Evolutionary conservation across 306 rosid species (phyloP).

Genomic region (Medicago ruthenica): DNA sequence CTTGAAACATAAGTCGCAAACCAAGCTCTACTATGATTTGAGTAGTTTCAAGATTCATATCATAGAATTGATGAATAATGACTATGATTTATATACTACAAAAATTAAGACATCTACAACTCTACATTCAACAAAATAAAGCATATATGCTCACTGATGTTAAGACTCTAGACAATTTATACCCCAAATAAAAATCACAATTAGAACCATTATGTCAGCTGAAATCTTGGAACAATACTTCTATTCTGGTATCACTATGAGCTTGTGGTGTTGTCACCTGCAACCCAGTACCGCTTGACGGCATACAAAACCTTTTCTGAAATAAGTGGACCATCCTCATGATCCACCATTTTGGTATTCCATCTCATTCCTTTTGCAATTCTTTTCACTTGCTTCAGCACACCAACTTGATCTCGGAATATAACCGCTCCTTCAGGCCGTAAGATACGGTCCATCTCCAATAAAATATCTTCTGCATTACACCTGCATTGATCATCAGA

Average conservation of each 20-base stretch:
- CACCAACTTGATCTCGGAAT: constrained; percentile 67
- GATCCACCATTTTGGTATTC: constrained; percentile 75
- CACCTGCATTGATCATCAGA: constrained; percentile 60
- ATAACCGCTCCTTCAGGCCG: constrained; percentile 87
- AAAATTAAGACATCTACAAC: constrained; percentile 41
- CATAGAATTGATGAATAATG: not conserved
- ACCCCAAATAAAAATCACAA: constrained; percentile 22
- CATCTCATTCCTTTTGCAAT: constrained; percentile 79
- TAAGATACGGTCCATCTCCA: constrained; percentile 86
- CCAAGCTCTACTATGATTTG: not conserved
- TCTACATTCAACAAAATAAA: constrained; percentile 39
- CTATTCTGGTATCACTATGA: constrained; percentile 42
- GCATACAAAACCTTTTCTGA: constrained; percentile 74
- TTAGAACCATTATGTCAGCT: constrained; percentile 15
- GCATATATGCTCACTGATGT: constrained; percentile 12
- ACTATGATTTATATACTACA: constrained; percentile 28
- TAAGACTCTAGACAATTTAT: constrained; percentile 27
- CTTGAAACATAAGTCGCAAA: not conserved
- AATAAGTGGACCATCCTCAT: constrained; percentile 80
- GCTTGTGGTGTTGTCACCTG: constrained; percentile 57
- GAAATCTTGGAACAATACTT: constrained; percentile 21
- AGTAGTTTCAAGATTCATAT: constrained; percentile 22
- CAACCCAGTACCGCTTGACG: constrained; percentile 84
- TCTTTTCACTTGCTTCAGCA: constrained; percentile 62
- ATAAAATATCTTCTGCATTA: constrained; percentile 62